Evolutionary conservation across 2,329 filamentous ascomycete species (phyloP).

Genomic region (Thelonectria olida): DNA sequence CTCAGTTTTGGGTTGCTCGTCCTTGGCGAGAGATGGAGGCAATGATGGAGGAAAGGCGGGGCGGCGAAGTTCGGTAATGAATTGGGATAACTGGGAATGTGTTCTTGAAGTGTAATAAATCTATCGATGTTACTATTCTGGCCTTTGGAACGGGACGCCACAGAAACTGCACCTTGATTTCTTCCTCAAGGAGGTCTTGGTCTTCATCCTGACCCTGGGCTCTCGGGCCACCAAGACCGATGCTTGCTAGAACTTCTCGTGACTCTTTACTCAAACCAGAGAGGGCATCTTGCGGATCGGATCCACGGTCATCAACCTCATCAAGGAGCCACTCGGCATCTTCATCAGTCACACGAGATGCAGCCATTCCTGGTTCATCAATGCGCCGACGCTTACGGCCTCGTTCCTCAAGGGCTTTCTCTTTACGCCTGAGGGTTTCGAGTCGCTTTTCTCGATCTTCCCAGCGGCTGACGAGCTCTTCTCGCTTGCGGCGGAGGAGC

Average conservation of each 20-base stretch:
- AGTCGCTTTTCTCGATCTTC: conserved; percentile 80
- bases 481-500: conserved; percentile 73
- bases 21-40: conserved; percentile 51
- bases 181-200: conserved; percentile 63
- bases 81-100: conserved; percentile 90
- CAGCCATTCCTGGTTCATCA: conserved; percentile 41
- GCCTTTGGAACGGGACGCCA: conserved; percentile 3
- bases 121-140: conserved; percentile 50
- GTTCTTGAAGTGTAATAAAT: conserved; percentile 94
- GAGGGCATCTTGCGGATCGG: conserved; percentile 49
- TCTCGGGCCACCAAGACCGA: conserved; percentile 56
- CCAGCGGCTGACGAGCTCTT: conserved; percentile 72
- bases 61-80: conserved; percentile 82
- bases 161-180: conserved; percentile 67
- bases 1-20: conserved; percentile 38
- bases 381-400: conserved; percentile 57
- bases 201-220: conserved; percentile 50
- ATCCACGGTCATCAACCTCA: conserved; percentile 66
- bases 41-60: conserved; percentile 81
- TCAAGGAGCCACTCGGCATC: conserved; percentile 80
- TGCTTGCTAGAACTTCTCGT: conserved; percentile 74
- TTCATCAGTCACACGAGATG: conserved; percentile 52
- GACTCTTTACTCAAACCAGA: conserved; percentile 78
- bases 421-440: conserved; percentile 70
- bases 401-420: conserved; percentile 64